These are phyloP conservation scores for Chamaecrista fasciculata DNA, from an alignment of 306 rosid genomes.

Conservation along the genomic window DNA sequence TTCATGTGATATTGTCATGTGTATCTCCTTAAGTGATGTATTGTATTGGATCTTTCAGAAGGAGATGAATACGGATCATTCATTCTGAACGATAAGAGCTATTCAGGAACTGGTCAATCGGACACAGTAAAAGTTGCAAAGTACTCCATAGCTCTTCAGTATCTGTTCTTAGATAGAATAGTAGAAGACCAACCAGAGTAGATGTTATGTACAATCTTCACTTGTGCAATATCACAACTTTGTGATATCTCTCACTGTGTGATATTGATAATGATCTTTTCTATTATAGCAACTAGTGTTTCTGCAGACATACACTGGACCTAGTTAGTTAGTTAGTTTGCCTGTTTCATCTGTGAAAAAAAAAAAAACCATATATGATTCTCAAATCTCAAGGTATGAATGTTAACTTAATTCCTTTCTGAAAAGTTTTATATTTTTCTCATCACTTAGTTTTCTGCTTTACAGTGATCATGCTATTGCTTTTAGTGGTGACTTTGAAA, in stretches of 20 bases:
- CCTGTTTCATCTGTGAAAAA: not conserved
- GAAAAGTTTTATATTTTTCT: conserved; percentile 6
- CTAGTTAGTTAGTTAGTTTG: too few species aligned
- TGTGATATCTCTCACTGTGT: not conserved
- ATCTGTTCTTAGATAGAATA: conserved; percentile 54
- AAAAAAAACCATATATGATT: too few species aligned
- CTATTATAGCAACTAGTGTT: not conserved
- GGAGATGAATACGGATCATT: conserved; percentile 66
- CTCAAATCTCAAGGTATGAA: not conserved
- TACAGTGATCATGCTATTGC: not conserved
- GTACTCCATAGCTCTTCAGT: conserved; percentile 83
- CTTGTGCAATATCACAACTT: not conserved
- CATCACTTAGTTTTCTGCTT: not conserved
- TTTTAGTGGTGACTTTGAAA: not conserved
- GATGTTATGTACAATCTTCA: too few species aligned
- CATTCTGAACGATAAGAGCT: conserved; percentile 43
- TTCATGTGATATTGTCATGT: conserved; percentile 6
- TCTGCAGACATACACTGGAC: not conserved
- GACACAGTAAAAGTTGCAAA: conserved; percentile 46
- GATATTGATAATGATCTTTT: not conserved
- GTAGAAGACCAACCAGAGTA: conserved; percentile 34
- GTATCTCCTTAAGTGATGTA: not conserved
- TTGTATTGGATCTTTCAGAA: conserved; percentile 35
- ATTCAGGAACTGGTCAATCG: conserved; percentile 32
- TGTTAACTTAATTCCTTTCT: not conserved